A percentile compares a stretch with the other conserved stretches of the same genome.
These are phyloP conservation scores for Spongispora temasekensis DNA, from an alignment of 1,284 basidiomycete species.

Conservation along the genomic window DNA sequence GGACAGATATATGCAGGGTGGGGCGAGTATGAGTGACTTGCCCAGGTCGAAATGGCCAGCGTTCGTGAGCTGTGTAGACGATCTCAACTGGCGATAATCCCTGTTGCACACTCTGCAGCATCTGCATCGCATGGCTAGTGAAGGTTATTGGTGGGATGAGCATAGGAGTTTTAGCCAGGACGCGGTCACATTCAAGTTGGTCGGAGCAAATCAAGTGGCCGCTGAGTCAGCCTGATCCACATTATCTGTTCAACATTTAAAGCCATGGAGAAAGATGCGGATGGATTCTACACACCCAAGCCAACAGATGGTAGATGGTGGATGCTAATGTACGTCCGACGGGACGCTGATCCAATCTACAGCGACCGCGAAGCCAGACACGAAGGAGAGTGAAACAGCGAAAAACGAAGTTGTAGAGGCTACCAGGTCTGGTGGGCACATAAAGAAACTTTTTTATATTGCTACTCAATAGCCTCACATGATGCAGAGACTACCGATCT, in stretches of 20 bases:
- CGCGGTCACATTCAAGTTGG: no score
- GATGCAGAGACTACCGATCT: conserved; percentile 49
- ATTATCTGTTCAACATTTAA: conserved; percentile 11
- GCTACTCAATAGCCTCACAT: neutral
- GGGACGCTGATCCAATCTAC: conserved; percentile 13
- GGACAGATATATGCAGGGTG: conserved; percentile 58
- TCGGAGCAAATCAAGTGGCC: no score
- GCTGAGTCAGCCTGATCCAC: no score
- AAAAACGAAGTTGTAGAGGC: conserved; percentile 25
- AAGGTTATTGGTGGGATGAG: conserved; percentile 20
- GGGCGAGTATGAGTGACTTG: conserved; percentile 13
- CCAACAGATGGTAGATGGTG: conserved; percentile 25
- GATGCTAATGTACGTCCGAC: neutral
- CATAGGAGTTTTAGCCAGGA: neutral
- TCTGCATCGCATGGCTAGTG: conserved; percentile 30
- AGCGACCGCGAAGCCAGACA: conserved; percentile 26
- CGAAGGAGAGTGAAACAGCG: conserved; percentile 23
- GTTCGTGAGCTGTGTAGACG: conserved; percentile 51
- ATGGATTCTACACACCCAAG: conserved; percentile 67
- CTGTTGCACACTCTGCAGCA: conserved; percentile 48
- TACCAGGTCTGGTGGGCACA: conserved; percentile 25
- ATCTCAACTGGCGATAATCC: conserved; percentile 53
- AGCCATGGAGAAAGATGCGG: conserved; percentile 67
- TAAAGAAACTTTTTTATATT: neutral
- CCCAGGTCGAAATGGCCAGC: conserved; percentile 52